A percentile compares a stretch with the other conserved stretches of the same genome.
Conservation (phyloP, 2,329 filamentous ascomycete species). For the Phialemoniopsis sp. region DNA sequence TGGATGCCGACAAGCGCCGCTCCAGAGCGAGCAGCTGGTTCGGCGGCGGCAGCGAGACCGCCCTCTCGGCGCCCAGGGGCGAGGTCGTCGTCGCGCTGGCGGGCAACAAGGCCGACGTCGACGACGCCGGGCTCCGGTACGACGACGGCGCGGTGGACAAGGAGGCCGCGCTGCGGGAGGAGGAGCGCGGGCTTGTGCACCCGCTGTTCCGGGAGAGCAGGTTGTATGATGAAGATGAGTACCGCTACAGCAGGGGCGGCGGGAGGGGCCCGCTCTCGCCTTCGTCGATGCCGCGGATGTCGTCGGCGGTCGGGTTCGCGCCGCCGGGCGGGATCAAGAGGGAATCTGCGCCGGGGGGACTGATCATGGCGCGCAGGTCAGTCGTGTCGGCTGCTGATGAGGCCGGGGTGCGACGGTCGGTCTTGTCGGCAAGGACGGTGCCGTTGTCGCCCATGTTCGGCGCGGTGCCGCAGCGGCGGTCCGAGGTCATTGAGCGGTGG, state of each 20-base stretch:
- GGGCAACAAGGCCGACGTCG: slow-evolving; percentile 55
- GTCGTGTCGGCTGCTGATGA: not conserved
- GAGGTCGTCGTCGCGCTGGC: slow-evolving; percentile 59
- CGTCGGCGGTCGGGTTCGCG: no score
- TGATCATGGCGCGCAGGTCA: not conserved
- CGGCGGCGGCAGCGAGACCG: slow-evolving; percentile 3
- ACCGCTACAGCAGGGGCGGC: not conserved
- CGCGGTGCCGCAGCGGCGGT: slow-evolving; percentile 2
- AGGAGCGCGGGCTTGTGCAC: slow-evolving; percentile 12
- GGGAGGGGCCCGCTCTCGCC: slow-evolving; percentile 1
- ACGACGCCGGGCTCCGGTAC: not conserved
- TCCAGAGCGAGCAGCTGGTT: no score
- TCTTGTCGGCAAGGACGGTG: slow-evolving; percentile 4
- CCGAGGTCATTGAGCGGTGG: slow-evolving; percentile 28
- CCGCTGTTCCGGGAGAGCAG: slow-evolving; percentile 13
- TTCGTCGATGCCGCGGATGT: not conserved
- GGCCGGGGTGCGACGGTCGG: slow-evolving; percentile 3
- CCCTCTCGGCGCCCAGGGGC: slow-evolving; percentile 1
- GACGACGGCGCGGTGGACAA: slow-evolving; percentile 2
- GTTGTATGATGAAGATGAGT: slow-evolving; percentile 6
- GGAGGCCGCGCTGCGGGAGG: slow-evolving; percentile 9
- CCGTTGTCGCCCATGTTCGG: not conserved
- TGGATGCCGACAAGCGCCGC: not conserved
- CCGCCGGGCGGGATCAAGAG: no score
- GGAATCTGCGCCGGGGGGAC: not conserved